Evolutionary conservation across 2,329 filamentous ascomycete genomes (phyloP).

Genomic region (Colletotrichum tamarilloi): DNA sequence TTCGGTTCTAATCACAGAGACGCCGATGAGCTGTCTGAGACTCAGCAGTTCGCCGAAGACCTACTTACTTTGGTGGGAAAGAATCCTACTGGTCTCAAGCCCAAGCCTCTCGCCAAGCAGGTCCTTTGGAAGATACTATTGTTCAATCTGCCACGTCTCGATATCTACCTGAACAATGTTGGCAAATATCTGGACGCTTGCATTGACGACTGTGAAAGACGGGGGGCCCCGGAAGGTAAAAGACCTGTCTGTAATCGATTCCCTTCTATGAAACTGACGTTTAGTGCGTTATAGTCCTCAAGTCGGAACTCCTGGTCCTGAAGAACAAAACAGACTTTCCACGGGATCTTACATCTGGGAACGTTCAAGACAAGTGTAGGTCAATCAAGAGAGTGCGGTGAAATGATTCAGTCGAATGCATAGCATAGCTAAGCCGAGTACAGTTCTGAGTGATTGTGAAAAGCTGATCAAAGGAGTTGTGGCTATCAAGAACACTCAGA

Average conservation of each 20-base stretch:
- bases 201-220: not conserved
- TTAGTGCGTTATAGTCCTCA: not conserved
- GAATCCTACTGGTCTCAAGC: not conserved
- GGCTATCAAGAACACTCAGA: not conserved
- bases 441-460: constrained; percentile 13
- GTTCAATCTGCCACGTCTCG: constrained; percentile 19
- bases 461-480: not conserved
- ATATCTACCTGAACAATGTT: not conserved
- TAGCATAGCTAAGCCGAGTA: not conserved
- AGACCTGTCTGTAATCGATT: not conserved
- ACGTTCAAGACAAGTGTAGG: constrained; percentile 1
- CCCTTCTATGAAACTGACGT: not conserved
- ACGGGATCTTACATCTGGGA: not conserved
- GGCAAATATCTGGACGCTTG: not conserved
- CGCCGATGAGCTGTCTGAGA: not conserved
- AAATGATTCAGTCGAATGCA: fast-evolving
- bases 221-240: not conserved
- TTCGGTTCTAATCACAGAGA: constrained; percentile 44
- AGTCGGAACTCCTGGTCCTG: not conserved
- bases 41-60: not conserved
- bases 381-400: not conserved
- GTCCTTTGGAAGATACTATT: constrained; percentile 1
- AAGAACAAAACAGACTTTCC: not conserved
- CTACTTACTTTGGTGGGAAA: not conserved
- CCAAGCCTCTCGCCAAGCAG: not conserved